Evolutionary conservation across 2,329 filamentous ascomycete genomes (phyloP).

Genomic region (Stemphylium vesicarium): DNA sequence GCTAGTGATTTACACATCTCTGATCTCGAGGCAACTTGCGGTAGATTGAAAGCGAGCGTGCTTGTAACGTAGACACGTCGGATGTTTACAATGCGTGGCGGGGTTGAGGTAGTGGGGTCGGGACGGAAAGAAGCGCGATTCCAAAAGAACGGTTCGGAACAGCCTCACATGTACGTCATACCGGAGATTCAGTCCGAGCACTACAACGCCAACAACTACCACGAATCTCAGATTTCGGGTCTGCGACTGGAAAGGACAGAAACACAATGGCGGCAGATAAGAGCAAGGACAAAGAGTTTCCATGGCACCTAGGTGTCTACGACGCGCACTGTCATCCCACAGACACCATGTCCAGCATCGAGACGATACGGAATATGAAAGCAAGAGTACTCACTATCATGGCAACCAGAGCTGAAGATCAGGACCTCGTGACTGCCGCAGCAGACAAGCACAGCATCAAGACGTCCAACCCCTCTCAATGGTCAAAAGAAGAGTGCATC

Average conservation of each 20-base stretch:
- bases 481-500: conserved; percentile 52
- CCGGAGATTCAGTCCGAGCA: conserved; percentile 3
- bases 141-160: conserved; percentile 2
- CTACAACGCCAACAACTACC: background rate
- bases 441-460: conserved; percentile 62
- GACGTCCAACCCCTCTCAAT: conserved; percentile 31
- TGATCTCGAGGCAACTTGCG: no score
- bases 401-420: conserved; percentile 78
- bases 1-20: no score
- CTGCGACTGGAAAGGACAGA: background rate
- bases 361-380: conserved; percentile 68
- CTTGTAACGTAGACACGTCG: background rate
- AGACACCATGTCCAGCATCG: conserved; percentile 71
- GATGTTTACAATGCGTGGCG: background rate
- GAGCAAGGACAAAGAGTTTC: conserved; percentile 52
- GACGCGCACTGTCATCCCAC: conserved; percentile 88
- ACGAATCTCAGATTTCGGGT: background rate
- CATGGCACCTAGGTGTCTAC: conserved; percentile 74
- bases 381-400: conserved; percentile 73
- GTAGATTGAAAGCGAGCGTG: no score
- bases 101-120: background rate
- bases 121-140: background rate
- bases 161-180: conserved; percentile 15
- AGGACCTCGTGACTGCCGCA: conserved; percentile 70
- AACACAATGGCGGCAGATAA: conserved; percentile 3